Conservation (phyloP, 1,139 yeast genomes). For the Chernovozyma sophiae-reginae region DNA sequence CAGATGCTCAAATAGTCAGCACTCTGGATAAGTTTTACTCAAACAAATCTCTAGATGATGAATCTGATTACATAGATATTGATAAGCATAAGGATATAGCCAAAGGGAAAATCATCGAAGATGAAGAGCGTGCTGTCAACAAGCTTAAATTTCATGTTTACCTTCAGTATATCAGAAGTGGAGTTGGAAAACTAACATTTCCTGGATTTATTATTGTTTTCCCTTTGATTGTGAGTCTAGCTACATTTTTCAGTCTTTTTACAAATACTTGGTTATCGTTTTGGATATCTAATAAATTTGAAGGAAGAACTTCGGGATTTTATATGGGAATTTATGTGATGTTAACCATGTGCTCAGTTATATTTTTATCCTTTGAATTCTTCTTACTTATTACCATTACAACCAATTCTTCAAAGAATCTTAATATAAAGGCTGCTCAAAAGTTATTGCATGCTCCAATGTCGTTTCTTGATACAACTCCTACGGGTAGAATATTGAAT, state of each 20-base stretch:
- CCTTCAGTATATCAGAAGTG: slow-evolving; percentile 14
- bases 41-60: neutral
- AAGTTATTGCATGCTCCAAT: slow-evolving; percentile 42
- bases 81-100: neutral
- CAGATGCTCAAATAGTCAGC: neutral
- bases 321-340: slow-evolving; percentile 32
- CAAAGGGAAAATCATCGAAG: slow-evolving; percentile 14
- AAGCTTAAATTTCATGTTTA: slow-evolving; percentile 14
- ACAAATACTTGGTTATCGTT: slow-evolving; percentile 41
- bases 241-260: slow-evolving; percentile 33
- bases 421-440: slow-evolving; percentile 35
- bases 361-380: slow-evolving; percentile 49
- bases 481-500: slow-evolving; percentile 43
- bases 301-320: slow-evolving; percentile 18
- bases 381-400: slow-evolving; percentile 53
- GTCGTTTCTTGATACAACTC: slow-evolving; percentile 44
- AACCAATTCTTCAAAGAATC: slow-evolving; percentile 35
- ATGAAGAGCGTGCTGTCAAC: slow-evolving; percentile 18
- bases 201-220: slow-evolving; percentile 24
- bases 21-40: neutral
- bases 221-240: slow-evolving; percentile 36
- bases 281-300: slow-evolving; percentile 30
- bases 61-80: slow-evolving; percentile 1
- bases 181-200: slow-evolving; percentile 21
- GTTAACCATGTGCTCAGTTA: slow-evolving; percentile 37